phyloP scores from a whole-genome alignment of 2,329 filamentous ascomycete genomes.

The Diaporthe aspalathi region DNA sequence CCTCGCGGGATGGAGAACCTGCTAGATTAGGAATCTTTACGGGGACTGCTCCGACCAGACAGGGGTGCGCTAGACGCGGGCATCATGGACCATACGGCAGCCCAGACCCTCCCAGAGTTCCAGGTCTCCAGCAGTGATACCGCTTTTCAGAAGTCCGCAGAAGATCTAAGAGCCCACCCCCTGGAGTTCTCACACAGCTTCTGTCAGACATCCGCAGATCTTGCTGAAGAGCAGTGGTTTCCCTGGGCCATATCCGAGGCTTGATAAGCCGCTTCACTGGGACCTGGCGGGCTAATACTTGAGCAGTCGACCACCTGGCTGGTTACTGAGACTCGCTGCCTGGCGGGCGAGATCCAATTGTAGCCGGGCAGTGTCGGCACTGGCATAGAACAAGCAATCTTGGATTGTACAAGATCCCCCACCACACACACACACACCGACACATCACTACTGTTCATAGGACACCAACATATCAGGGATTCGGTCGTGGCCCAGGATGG shows the following conservation, averaged over 20 bases:
- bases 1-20: constrained; percentile 55
- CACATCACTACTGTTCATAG: constrained; percentile 24
- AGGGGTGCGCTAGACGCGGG: not conserved
- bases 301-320: not conserved
- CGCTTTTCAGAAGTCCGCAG: not conserved
- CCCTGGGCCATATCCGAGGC: not conserved
- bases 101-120: no score
- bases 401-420: not conserved
- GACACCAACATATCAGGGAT: not conserved
- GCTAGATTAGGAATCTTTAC: constrained; percentile 47
- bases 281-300: not conserved
- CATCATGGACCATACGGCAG: not conserved
- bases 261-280: not conserved
- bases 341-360: not conserved
- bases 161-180: not conserved
- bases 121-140: not conserved
- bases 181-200: not conserved
- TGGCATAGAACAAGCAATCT: not conserved
- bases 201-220: constrained; percentile 12
- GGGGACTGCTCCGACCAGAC: not conserved
- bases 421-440: not conserved
- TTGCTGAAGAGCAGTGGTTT: constrained; percentile 4
- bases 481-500: not conserved
- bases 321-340: not conserved
- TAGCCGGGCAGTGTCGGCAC: constrained; percentile 16